A percentile compares a stretch with the other conserved stretches of the same genome.
Conservation (phyloP, 805 yeast genomes). For the Novakomyces olei region DNA sequence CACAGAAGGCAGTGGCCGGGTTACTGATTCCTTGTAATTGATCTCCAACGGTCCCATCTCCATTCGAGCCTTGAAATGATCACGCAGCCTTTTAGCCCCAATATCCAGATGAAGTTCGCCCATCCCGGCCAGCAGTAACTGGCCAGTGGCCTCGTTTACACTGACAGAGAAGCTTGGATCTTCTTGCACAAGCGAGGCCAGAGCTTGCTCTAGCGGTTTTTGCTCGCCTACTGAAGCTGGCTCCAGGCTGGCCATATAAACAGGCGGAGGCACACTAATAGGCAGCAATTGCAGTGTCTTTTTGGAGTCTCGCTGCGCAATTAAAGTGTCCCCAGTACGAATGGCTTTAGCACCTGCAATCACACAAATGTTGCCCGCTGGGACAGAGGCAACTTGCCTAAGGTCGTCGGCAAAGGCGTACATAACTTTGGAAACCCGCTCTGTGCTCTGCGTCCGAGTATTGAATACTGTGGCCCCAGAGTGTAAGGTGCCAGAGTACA, state of each 20-base stretch:
- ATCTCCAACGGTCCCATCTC: constrained; percentile 69
- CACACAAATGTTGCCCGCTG: constrained; percentile 79
- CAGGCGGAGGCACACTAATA: constrained; percentile 75
- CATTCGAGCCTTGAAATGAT: constrained; percentile 62
- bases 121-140: constrained; percentile 81
- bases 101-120: constrained; percentile 91
- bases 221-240: constrained; percentile 69
- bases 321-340: constrained; percentile 75
- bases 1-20: too few relatives aligned
- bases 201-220: constrained; percentile 46
- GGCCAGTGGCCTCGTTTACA: constrained; percentile 66
- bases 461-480: constrained; percentile 42
- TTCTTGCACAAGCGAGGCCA: constrained; percentile 47
- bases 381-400: constrained; percentile 38
- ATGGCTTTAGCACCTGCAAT: constrained; percentile 50
- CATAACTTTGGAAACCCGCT: constrained; percentile 44
- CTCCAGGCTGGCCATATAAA: constrained; percentile 64
- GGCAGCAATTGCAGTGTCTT: constrained; percentile 16
- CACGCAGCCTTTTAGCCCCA: constrained; percentile 53
- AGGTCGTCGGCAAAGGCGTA: constrained; percentile 80
- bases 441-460: constrained; percentile 34
- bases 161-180: constrained; percentile 68
- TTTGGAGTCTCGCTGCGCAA: constrained; percentile 22
- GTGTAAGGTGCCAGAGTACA: constrained; percentile 58
- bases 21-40: too few relatives aligned